Evolutionary conservation across 371 early-diverging fungal genomes (phyloP), one percentile per base, ranked within the genome.

Genomic region (Rhizomucor pusillus): DNA sequence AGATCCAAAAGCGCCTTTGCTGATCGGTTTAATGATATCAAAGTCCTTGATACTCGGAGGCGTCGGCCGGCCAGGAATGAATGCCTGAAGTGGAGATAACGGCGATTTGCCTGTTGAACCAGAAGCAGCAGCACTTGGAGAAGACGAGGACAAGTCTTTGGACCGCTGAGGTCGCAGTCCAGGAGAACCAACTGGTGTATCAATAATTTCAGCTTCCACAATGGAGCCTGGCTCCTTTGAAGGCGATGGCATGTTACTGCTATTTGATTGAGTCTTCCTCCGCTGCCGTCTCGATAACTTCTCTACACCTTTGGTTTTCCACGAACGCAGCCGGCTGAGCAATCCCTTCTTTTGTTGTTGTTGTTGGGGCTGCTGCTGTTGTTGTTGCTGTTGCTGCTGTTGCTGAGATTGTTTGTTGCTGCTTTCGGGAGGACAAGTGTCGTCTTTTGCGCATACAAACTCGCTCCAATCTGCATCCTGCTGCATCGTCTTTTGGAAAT

Each of bases 11-110:
- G 95, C 95, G 4, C 95, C 95, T 64, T 91, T 91, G 50, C 89
- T 88, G 43, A 94, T 94, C 0, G 95, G 92, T 60, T 94, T 94
- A 65, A 94, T 88, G 47, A 95, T 88, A 48, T 92, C 92, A 68
- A 88, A 95, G 62, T 95, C 93, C 64, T 90, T 91, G 68, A 93
- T 92, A 36, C 86, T 84, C 0, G 92, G 91, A 12, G 79, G 72
- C 0, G 72, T 67, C 5, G 82, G 82, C 13, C 82, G 69, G 0
- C 71, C 62, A 0, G 60, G 29, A 7, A 63, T 46, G 14, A 60
- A 59, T 1, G 80, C 72, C 1, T 71, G 80, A 13, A 75, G 70
- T 35, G 79, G 82, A 5, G 78, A 79, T 1, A 68, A 67, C 13
- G 81, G 68, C 0, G 71, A 69, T 47, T 67, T 65, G 9, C 67